Percentiles rank a stretch among this genome's conserved stretches.
These are phyloP conservation scores for Schwanniomyces occidentalis DNA, from an alignment of 805 yeast genomes.

Conservation along the genomic window DNA sequence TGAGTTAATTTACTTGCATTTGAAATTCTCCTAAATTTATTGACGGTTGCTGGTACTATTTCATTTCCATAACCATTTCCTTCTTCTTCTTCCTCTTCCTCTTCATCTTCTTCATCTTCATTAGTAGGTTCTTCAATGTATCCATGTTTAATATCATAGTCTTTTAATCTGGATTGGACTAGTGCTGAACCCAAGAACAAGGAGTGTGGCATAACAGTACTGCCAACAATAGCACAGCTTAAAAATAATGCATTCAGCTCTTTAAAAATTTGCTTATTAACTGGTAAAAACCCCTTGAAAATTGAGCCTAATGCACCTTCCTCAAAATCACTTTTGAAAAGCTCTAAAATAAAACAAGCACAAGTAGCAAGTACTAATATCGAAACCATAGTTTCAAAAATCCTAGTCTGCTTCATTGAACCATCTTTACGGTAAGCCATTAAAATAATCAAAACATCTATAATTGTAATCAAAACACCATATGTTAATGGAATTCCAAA, in stretches of 20 bases:
- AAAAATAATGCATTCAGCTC: slow-evolving; percentile 47
- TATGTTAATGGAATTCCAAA: slow-evolving; percentile 75
- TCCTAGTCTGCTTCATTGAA: slow-evolving; percentile 70
- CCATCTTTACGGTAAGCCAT: slow-evolving; percentile 88
- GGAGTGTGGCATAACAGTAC: slow-evolving; percentile 50
- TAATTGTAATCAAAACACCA: slow-evolving; percentile 82
- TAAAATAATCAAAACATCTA: slow-evolving; percentile 82
- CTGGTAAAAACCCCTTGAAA: slow-evolving; percentile 66
- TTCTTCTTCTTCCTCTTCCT: slow-evolving; percentile 13
- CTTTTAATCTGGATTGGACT: slow-evolving; percentile 45
- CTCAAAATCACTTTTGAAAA: slow-evolving; percentile 62
- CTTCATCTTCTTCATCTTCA: slow-evolving; percentile 7
- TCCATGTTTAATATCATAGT: slow-evolving; percentile 39
- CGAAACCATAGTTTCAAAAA: slow-evolving; percentile 82
- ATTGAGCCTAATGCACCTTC: slow-evolving; percentile 43
- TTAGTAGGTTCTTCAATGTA: slow-evolving; percentile 9
- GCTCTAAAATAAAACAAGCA: slow-evolving; percentile 77
- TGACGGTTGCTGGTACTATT: slow-evolving; percentile 11
- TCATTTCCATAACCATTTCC: no score
- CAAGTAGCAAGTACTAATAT: slow-evolving; percentile 78
- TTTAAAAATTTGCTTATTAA: slow-evolving; percentile 38
- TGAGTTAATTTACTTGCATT: slow-evolving; percentile 29
- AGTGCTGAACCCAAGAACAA: slow-evolving; percentile 45
- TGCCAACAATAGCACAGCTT: slow-evolving; percentile 47
- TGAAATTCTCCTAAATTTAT: slow-evolving; percentile 20